Percentiles rank a stretch among this genome's conserved stretches.
Conservation (phyloP, 495 filamentous ascomycete species). For the Jackrogersella minutella region DNA sequence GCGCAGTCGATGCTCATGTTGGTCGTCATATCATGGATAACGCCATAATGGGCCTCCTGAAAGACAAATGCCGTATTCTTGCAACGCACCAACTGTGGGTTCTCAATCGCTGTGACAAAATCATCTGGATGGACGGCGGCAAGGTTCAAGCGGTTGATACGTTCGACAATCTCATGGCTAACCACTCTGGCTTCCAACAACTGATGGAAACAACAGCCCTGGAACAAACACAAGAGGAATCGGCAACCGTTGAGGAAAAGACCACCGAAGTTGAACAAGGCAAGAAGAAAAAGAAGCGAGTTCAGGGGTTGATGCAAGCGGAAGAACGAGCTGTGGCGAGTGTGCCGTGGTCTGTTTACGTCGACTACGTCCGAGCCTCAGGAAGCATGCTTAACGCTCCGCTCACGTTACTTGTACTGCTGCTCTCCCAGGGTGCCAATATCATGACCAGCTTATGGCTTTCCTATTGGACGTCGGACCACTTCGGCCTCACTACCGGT, state of each 20-base stretch:
- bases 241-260: slow-evolving; percentile 49
- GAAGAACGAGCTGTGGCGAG: slow-evolving; percentile 86
- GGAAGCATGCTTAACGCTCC: slow-evolving; percentile 76
- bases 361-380: slow-evolving; percentile 79
- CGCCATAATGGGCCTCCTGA: slow-evolving; percentile 88
- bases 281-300: slow-evolving; percentile 70
- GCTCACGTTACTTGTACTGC: slow-evolving; percentile 69
- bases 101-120: slow-evolving; percentile 84
- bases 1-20: slow-evolving; percentile 85
- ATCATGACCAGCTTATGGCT: slow-evolving; percentile 92
- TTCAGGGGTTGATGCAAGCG: slow-evolving; percentile 80
- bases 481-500: slow-evolving; percentile 69
- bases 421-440: slow-evolving; percentile 79
- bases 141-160: slow-evolving; percentile 84
- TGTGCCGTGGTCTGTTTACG: slow-evolving; percentile 84
- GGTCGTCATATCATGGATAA: slow-evolving; percentile 96
- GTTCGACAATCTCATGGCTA: slow-evolving; percentile 82
- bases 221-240: slow-evolving; percentile 68
- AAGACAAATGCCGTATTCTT: slow-evolving; percentile 86
- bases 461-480: slow-evolving; percentile 86
- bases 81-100: slow-evolving; percentile 97
- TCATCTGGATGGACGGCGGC: slow-evolving; percentile 90
- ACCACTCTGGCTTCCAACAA: slow-evolving; percentile 75
- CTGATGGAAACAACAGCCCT: slow-evolving; percentile 85
- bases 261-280: slow-evolving; percentile 57